A percentile compares a stretch with the other conserved stretches of the same genome.
phyloP scores from a whole-genome alignment of 2,329 filamentous ascomycete species.

The Zelopaecilomyces penicillatus region DNA sequence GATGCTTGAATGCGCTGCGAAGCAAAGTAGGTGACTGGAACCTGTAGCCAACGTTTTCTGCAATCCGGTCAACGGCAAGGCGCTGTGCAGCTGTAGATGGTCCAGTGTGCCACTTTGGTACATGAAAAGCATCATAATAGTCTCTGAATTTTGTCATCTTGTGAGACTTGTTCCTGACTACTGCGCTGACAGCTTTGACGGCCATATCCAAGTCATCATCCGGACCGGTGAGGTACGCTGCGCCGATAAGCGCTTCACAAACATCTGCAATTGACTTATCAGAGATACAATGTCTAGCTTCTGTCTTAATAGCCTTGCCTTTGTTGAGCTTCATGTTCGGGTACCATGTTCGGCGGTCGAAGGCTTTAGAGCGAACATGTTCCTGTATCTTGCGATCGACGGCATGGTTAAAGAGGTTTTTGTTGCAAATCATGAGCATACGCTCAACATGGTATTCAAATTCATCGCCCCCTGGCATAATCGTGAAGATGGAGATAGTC shows the following conservation, averaged over 20 bases:
- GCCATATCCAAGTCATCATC: constrained; percentile 46
- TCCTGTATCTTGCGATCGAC: constrained; percentile 56
- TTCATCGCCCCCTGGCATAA: constrained; percentile 70
- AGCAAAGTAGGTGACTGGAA: constrained; percentile 73
- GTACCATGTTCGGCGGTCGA: constrained; percentile 82
- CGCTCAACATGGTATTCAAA: constrained; percentile 83
- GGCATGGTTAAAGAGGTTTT: constrained; percentile 75
- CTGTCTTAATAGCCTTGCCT: constrained; percentile 52
- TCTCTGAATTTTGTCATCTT: constrained; percentile 60
- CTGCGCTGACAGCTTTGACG: constrained; percentile 54
- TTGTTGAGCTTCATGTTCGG: constrained; percentile 66
- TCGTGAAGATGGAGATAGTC: constrained; percentile 74
- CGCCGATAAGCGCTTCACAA: constrained; percentile 88
- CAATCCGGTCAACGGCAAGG: constrained; percentile 58
- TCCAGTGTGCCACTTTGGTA: constrained; percentile 62
- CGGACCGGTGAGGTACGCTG: constrained; percentile 51
- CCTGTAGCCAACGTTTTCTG: constrained; percentile 44
- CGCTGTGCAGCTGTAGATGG: constrained; percentile 56
- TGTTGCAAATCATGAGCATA: constrained; percentile 87
- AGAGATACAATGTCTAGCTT: constrained; percentile 56
- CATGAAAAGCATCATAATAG: constrained; percentile 61
- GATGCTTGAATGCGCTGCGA: constrained; percentile 79
- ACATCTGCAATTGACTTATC: constrained; percentile 94
- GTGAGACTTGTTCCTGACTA: constrained; percentile 66
- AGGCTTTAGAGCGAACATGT: constrained; percentile 74